Evolutionary conservation across 1,284 basidiomycete species (phyloP).

Genomic region (Lentinula novae-zelandiae): DNA sequence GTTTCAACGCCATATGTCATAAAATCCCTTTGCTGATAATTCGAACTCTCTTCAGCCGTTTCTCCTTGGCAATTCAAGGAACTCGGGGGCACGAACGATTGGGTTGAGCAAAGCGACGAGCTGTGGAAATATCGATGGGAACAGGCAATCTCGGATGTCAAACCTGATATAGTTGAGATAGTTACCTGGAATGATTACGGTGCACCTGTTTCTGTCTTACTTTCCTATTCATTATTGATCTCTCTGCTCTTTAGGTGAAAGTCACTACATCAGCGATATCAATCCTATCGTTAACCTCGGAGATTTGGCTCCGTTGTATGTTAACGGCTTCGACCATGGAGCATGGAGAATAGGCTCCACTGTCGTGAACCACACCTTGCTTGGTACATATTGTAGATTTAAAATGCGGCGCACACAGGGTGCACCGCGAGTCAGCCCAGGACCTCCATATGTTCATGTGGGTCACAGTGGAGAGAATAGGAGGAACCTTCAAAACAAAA

Average conservation of each 20-base stretch:
- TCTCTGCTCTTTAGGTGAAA: constrained; percentile 12
- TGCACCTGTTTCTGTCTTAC: not conserved
- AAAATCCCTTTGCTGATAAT: not conserved
- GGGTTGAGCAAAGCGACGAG: constrained; percentile 31
- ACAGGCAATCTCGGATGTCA: constrained; percentile 28
- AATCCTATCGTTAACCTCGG: constrained; percentile 28
- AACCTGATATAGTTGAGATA: constrained; percentile 40
- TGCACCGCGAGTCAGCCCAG: too few relatives aligned
- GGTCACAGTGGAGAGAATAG: too few relatives aligned
- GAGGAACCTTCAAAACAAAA: too few relatives aligned
- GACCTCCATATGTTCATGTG: too few relatives aligned
- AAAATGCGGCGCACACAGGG: too few relatives aligned
- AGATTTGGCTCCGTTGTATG: constrained; percentile 24
- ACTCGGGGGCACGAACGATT: constrained; percentile 27
- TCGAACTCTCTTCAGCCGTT: constrained; percentile 27
- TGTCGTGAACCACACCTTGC: too few relatives aligned
- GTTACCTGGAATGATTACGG: constrained; percentile 27
- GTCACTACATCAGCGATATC: constrained; percentile 27
- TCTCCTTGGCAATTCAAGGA: constrained; percentile 46
- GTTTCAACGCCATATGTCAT: not conserved
- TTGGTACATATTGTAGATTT: too few relatives aligned
- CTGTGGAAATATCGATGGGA: constrained; percentile 31
- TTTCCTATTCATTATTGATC: not conserved
- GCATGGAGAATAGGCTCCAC: constrained; percentile 28
- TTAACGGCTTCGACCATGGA: constrained; percentile 26